Evolutionary conservation across 345 rosid species (phyloP).

Genomic region (Diplotaxis tenuifolia): DNA sequence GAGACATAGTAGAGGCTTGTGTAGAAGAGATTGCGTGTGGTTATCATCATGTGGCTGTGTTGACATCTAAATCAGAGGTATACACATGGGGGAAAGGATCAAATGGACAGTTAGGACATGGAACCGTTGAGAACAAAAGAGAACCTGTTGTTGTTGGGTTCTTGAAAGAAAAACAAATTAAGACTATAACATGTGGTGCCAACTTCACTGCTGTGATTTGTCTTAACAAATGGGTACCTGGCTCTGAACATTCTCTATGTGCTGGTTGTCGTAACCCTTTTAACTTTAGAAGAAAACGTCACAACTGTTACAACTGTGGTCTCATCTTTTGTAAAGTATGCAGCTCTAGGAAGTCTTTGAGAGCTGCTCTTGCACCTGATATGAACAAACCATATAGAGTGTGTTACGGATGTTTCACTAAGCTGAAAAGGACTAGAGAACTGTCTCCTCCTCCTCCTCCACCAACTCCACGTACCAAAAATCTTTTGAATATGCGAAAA

Average conservation of each 20-base stretch:
- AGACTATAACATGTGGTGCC: constrained; percentile 67
- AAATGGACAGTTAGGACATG: constrained; percentile 91
- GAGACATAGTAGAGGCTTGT: constrained; percentile 45
- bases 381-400: constrained; percentile 80
- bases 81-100: constrained; percentile 86
- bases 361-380: constrained; percentile 83
- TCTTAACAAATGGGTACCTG: constrained; percentile 64
- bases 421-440: constrained; percentile 54
- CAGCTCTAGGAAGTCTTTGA: constrained; percentile 69
- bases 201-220: constrained; percentile 78
- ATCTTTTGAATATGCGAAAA: constrained; percentile 39
- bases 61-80: constrained; percentile 65
- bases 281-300: constrained; percentile 84
- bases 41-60: constrained; percentile 69
- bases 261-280: constrained; percentile 82
- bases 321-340: constrained; percentile 83
- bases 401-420: constrained; percentile 77
- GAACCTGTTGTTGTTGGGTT: constrained; percentile 57
- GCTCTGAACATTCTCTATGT: constrained; percentile 69
- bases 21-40: constrained; percentile 83
- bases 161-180: constrained; percentile 73
- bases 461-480: constrained; percentile 43
- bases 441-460: constrained; percentile 32
- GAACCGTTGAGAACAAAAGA: constrained; percentile 53
- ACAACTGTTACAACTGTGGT: constrained; percentile 95